Base-by-base conservation (phyloP, 2,329 filamentous ascomycete species). In the Colletotrichum ledebouriae region DNA sequence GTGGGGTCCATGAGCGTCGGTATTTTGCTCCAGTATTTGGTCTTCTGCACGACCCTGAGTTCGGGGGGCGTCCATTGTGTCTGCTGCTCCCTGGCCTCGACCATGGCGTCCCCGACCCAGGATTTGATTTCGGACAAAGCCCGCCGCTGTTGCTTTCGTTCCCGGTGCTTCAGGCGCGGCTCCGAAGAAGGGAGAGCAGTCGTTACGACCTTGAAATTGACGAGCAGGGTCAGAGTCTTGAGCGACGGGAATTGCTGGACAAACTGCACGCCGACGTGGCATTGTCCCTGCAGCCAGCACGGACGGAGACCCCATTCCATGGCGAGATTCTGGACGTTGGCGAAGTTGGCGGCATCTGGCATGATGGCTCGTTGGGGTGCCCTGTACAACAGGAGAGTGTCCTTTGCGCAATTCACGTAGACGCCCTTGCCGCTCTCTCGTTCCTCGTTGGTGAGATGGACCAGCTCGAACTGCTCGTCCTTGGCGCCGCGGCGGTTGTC, bases 301-400 rank as follows among this genome's bases (percentile, higher is more conserved):
- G 67, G 63, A 11, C 52, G 49, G 9, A 69, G 63, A 25, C 67
- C 67, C 67, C 67, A 69, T 20, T 67, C 63, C 63, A 69, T 69
- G 52, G 67, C 67, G 11, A 69, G 67, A 20, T 67, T 34, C 37
- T 39, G 63, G 11, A 69, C 10, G 42, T 59, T 58, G 37, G 44
- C 17, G 11, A 57, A 69, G 50, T 46, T 58, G 57, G 29, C 15
- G n/a, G 25, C 52, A 1, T 52, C n/a, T 0, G 61, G 55, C 66
- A 68, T 64, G 49, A 2, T 17, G n/a, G 25, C 46, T 3, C 13
- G 11, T 0, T 15, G 20, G 9, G 62, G 63, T 6, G 49, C 63
- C 67, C 63, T 52, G 13, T 53, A 67, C 3, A 69, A 17, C 1
- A 57, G 17, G 4, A 69, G 39, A 6, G 67, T 69, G n/a, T 69